Evolutionary conservation across 176 grass and related monocot genomes (phyloP), one percentile per base, ranked within the genome.

Genomic region (Pharus latifolius): DNA sequence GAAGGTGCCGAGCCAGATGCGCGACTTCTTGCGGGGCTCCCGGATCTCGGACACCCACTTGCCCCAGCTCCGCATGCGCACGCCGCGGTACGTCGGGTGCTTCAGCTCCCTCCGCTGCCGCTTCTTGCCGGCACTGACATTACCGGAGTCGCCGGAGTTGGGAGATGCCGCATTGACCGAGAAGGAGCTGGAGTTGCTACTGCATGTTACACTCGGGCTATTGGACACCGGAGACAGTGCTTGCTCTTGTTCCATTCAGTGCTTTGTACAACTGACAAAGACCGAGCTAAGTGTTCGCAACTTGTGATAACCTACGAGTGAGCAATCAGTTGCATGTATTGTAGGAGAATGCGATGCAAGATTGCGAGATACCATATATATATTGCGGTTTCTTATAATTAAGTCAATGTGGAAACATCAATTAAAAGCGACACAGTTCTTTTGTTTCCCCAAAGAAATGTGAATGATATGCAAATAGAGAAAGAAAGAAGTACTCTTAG

Each of bases 21-120:
- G 87, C 0, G 91, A 96, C 81, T 96, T 96, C 81, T 96, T 96
- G 23, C 84, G 69, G 0, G 91, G 91, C 70, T 96, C 91, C 63
- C 91, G 79, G 76, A 96, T 96, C 63, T 96, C 91, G 0, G 91
- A 96, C 65, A 96, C 91, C 91, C 91, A 96, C 74, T 91, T 91
- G 0, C 91, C 87, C 87, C 91, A 96, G 48, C 54, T 70, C 2
- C 87, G 80, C 91, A 91, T 88, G 26, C 91, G 91, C 60, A 96
- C 88, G 47, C 91, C 87, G 60, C 82, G 84, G 84, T 85, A 96
- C 67, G 85, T 77, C 15, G 91, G 84, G 78, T 96, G 91, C 78
- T 80, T 96, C 41, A 83, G 78, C 13, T 91, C 91, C 41, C 73
- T 83, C 18, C 88, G 85, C 73, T 69, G 73, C 70, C 80, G 81